Evolutionary conservation across 1,139 yeast genomes (phyloP).

Genomic region (Eremothecium cymbalariae): DNA sequence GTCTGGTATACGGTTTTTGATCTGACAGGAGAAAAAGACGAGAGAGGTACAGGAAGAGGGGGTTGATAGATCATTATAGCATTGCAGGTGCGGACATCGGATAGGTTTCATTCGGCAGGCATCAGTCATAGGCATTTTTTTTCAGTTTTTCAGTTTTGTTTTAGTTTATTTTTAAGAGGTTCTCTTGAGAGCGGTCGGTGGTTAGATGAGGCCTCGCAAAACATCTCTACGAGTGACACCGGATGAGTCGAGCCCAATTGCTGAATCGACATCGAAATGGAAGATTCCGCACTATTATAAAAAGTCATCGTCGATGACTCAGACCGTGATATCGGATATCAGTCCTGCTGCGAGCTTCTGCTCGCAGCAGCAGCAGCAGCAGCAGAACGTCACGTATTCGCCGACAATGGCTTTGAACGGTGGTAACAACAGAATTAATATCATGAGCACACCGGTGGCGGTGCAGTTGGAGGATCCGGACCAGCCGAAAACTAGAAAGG

Average conservation of each 20-base stretch:
- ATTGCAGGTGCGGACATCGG: no score
- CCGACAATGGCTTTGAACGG: slow-evolving; percentile 10
- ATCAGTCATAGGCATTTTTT: no score
- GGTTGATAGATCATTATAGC: no score
- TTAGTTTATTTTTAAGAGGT: no score
- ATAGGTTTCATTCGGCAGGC: no score
- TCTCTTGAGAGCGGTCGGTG: no score
- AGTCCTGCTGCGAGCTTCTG: slow-evolving; percentile 1
- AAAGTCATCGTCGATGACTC: slow-evolving; percentile 11
- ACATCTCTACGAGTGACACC: not conserved
- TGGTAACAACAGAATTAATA: slow-evolving; percentile 12
- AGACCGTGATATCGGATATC: slow-evolving; percentile 3
- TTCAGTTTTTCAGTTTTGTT: no score
- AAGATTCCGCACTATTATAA: slow-evolving; percentile 31
- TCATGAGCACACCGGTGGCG: slow-evolving; percentile 27
- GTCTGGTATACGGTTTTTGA: no score
- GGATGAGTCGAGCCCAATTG: slow-evolving; percentile 4
- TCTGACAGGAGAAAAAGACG: no score
- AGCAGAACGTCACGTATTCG: slow-evolving; percentile 4
- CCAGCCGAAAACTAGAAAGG: slow-evolving; percentile 11
- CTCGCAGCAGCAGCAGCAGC: slow-evolving; percentile 12
- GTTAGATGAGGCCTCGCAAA: slow-evolving; percentile 6
- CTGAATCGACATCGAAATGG: slow-evolving; percentile 28
- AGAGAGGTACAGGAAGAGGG: no score
- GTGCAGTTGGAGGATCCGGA: slow-evolving; percentile 23